A percentile compares a stretch with the other conserved stretches of the same genome.
Evolutionary conservation across 1,284 basidiomycete genomes (phyloP).

Genomic region (Tilletia caries): DNA sequence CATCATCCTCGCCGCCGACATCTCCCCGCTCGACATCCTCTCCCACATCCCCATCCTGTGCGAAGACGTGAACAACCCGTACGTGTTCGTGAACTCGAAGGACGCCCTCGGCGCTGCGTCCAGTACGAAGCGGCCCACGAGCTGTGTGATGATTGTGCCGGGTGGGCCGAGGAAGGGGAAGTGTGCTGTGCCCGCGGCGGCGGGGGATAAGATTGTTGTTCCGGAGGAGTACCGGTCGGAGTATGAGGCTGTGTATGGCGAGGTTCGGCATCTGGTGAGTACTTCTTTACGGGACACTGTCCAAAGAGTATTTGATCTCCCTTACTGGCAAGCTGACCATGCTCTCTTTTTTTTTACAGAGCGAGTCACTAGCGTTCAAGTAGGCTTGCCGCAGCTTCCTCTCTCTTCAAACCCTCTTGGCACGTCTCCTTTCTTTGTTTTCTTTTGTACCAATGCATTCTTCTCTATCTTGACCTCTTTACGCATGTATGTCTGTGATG

Average conservation of each 20-base stretch:
- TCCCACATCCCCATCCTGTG: slow-evolving; percentile 91
- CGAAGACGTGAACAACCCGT: slow-evolving; percentile 91
- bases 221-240: slow-evolving; percentile 74
- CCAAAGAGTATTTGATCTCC: too few species aligned
- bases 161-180: slow-evolving; percentile 62
- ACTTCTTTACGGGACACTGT: too few species aligned
- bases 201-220: slow-evolving; percentile 62
- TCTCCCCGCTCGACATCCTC: slow-evolving; percentile 96
- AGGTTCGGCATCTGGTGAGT: slow-evolving; percentile 70
- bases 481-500: too few species aligned
- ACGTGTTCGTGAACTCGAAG: slow-evolving; percentile 63
- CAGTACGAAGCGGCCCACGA: slow-evolving; percentile 95
- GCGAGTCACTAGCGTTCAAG: slow-evolving; percentile 1
- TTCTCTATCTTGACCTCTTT: not conserved
- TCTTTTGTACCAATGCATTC: slow-evolving; percentile 11
- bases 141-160: slow-evolving; percentile 80
- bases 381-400: not conserved
- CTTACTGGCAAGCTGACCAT: not conserved
- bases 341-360: not conserved
- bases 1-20: slow-evolving; percentile 90
- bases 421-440: not conserved
- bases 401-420: not conserved
- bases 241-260: slow-evolving; percentile 76
- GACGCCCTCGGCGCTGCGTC: slow-evolving; percentile 85
- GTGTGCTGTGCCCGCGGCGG: slow-evolving; percentile 63